phyloP scores from a whole-genome alignment of 768 basidiomycete genomes.

The Lactarius hatsudake region DNA sequence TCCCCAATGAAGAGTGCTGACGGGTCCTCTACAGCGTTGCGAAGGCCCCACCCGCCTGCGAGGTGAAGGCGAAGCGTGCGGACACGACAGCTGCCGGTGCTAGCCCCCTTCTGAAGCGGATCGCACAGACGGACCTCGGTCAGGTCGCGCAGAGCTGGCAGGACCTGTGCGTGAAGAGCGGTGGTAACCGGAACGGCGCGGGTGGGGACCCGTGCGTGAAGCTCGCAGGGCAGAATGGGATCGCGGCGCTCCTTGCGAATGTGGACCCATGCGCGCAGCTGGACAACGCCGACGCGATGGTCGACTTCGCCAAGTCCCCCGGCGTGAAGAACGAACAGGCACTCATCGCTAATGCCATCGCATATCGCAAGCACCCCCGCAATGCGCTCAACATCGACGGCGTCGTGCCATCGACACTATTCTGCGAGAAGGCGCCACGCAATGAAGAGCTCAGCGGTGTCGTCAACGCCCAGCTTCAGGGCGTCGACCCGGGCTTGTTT shows the following conservation, averaged over 20 bases:
- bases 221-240: slow-evolving; percentile 41
- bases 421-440: slow-evolving; percentile 54
- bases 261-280: slow-evolving; percentile 51
- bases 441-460: slow-evolving; percentile 49
- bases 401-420: slow-evolving; percentile 46
- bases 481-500: slow-evolving; percentile 52
- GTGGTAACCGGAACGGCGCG: slow-evolving; percentile 37
- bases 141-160: slow-evolving; percentile 45
- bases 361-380: slow-evolving; percentile 44
- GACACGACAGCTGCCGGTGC: slow-evolving; percentile 11
- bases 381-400: slow-evolving; percentile 44
- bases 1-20: background rate
- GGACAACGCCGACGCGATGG: slow-evolving; percentile 48
- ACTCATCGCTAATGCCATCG: slow-evolving; percentile 43
- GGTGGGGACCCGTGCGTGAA: slow-evolving; percentile 40
- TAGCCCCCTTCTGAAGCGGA: slow-evolving; percentile 26
- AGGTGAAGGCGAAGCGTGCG: slow-evolving; percentile 15
- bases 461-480: slow-evolving; percentile 54
- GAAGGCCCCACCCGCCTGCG: slow-evolving; percentile 19
- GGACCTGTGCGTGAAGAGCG: slow-evolving; percentile 42
- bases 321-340: slow-evolving; percentile 41
- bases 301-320: slow-evolving; percentile 46
- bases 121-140: slow-evolving; percentile 39
- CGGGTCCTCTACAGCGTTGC: background rate
- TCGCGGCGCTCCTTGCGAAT: slow-evolving; percentile 44